phyloP scores from a whole-genome alignment of 345 rosid genomes.

The Noccaea bulbosa region DNA sequence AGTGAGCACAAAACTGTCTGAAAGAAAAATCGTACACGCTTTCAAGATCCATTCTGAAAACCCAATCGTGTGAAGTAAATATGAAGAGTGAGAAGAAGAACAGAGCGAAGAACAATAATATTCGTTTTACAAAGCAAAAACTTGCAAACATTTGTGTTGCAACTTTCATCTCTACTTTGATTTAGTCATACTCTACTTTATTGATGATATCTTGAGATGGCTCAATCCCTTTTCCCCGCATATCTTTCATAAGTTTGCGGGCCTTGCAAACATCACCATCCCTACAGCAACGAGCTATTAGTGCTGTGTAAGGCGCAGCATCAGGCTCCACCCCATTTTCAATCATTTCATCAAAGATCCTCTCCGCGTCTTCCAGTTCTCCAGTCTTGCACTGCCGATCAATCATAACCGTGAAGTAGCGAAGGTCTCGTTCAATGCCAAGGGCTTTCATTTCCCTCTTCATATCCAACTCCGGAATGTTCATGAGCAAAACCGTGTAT shows the following conservation, averaged over 20 bases:
- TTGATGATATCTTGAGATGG: background rate
- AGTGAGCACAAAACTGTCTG: too few species aligned
- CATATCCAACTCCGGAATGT: slow-evolving; percentile 20
- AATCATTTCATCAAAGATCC: slow-evolving; percentile 54
- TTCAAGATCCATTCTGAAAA: too few species aligned
- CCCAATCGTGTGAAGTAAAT: background rate
- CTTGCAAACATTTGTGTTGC: slow-evolving; percentile 28
- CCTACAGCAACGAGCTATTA: slow-evolving; percentile 50
- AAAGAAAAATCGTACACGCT: too few species aligned
- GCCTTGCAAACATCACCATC: slow-evolving; percentile 36
- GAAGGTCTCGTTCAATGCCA: slow-evolving; percentile 33
- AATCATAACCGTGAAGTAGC: slow-evolving; percentile 65
- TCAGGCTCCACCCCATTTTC: slow-evolving; percentile 63
- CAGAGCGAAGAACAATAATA: slow-evolving; percentile 19
- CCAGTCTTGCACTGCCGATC: slow-evolving; percentile 54
- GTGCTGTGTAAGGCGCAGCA: slow-evolving; percentile 60
- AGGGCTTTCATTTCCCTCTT: slow-evolving; percentile 40
- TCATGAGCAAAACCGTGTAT: slow-evolving; percentile 59
- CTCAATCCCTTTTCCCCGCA: slow-evolving; percentile 45
- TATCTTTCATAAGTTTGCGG: slow-evolving; percentile 46
- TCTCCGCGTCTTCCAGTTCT: slow-evolving; percentile 50
- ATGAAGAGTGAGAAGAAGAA: background rate
- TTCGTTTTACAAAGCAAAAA: slow-evolving; percentile 37
- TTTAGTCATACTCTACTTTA: too few species aligned
- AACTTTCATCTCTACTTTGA: slow-evolving; percentile 12